Base-by-base conservation (phyloP, 306 rosid species). In the Trifolium repens region DNA sequence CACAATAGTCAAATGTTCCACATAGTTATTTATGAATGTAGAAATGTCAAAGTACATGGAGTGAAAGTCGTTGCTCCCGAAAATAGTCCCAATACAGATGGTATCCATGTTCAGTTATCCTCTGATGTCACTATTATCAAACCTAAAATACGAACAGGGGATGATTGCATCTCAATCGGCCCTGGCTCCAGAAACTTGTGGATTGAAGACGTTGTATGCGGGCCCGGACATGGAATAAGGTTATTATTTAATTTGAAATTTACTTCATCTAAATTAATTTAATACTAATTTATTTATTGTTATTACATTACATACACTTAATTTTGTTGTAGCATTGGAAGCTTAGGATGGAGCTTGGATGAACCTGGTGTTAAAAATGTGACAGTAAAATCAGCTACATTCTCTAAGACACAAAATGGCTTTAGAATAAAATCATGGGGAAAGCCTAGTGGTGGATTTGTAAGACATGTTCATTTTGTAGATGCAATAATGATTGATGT, bases 221-320 rank as follows among this genome's bases (percentile, higher is more conserved):
- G 93, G 17, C 96, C 93, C 0, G 89, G 93, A 11, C 96, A 91
- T 32, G 96, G 92, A 37, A 88, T 90, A 27, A 89, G 94, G 94
- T 87, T 59, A 32, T 50, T 50, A 32, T 3, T 17, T 17, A 17
- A 17, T 17, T 67, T 43, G 16, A 67, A 39, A 65, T 3, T 19
- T 9, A 7, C 4, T 2, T 42, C 13, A 16, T 15, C 12, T 65
- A 1, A 63, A 4, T 60, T 30, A 16, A 59, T 13, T 27, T 32
- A 32, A 22, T 22, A 27, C 16, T 39, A 16, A 47, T 10, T 17
- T 35, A 59, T 26, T 26, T 14, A 32, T 42, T 62, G 12, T 8
- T 35, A 4, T 2, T 77, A 46, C 52, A 4, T 2, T 77, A 46
- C 52, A 30, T 27, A 30, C 59, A 13, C 16, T 46, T 17, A 10